These are phyloP conservation scores for Parsonsia alboflavescens DNA, from an alignment of 257 asterid species.

Conservation along the genomic window DNA sequence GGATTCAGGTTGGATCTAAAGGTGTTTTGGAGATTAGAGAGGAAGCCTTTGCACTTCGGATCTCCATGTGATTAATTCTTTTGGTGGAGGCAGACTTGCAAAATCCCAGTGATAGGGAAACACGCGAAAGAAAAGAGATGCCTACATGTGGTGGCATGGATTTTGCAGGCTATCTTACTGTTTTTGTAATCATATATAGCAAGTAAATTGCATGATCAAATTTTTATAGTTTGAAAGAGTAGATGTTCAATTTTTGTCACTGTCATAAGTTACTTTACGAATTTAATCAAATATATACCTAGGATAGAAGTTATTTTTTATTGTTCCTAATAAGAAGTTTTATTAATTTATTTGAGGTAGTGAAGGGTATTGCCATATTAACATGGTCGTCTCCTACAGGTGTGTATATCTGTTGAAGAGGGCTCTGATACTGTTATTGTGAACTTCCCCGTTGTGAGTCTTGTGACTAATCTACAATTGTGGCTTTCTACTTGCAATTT, in stretches of 20 bases:
- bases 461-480: background rate
- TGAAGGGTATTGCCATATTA: too few relatives aligned
- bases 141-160: background rate
- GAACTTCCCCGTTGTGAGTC: too few relatives aligned
- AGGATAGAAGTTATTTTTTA: background rate
- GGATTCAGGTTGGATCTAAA: constrained; percentile 11
- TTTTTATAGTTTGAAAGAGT: constrained; percentile 1
- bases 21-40: constrained; percentile 37
- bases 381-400: background rate
- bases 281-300: background rate
- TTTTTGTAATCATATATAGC: constrained; percentile 9
- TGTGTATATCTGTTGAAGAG: background rate
- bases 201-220: background rate
- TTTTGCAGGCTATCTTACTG: constrained; percentile 13
- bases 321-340: background rate
- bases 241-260: background rate
- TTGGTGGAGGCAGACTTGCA: constrained; percentile 21
- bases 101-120: constrained; percentile 1
- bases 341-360: background rate
- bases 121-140: background rate
- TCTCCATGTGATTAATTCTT: constrained; percentile 17
- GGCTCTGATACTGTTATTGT: background rate
- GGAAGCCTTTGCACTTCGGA: constrained; percentile 23
- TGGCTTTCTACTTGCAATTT: background rate
- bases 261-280: background rate